Base-by-base conservation (phyloP, 2,329 filamentous ascomycete genomes). In the Dothistroma septosporum region DNA sequence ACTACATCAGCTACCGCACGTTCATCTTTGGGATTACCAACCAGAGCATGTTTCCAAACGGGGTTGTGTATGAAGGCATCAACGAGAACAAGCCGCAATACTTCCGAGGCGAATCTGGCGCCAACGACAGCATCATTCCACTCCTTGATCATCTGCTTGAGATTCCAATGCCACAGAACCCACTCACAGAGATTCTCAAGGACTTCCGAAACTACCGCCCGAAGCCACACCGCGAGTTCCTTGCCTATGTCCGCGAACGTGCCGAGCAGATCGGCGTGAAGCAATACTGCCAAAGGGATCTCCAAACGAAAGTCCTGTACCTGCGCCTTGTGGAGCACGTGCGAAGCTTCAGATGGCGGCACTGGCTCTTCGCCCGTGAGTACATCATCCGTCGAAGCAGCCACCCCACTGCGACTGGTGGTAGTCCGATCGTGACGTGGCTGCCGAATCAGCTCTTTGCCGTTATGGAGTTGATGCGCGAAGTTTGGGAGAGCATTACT, bases 1-100 rank as follows among this genome's bases (percentile, higher is more conserved):
- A 91, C 67, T 97, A 97, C 78, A 91, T 89, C 61, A 88, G 85
- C 68, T 97, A 96, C 84, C 89, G 92, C 46, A 96, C 93, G 11
- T 97, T 97, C 80, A 97, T 97, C 78, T 96, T 96, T 72, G 93
- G 93, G 69, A 96, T 97, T 76, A 95, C 91, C 1, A 89, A 85
- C 53, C 92, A 97, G 77, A 88, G 86, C 70, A 96, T 97, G 92
- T 97, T 97, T 76, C 92, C 92, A 9, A 81, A 92, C 64, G 93
- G 93, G 9, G 93, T 97, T 8, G 77, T 96, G 52, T 97, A 97
- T 74, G 89, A 95, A 74, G 92, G 91, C 9, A 84, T 93, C 62
- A 87, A 87, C 66, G 66, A 68, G 47, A 62, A 68, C 21, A 80
- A 89, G 72, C 88, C 90, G 4, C 78, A 91, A 74, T 87, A 84